Evolutionary conservation across 2,329 filamentous ascomycete species (phyloP).

Genomic region (Trichoderma sp.): DNA sequence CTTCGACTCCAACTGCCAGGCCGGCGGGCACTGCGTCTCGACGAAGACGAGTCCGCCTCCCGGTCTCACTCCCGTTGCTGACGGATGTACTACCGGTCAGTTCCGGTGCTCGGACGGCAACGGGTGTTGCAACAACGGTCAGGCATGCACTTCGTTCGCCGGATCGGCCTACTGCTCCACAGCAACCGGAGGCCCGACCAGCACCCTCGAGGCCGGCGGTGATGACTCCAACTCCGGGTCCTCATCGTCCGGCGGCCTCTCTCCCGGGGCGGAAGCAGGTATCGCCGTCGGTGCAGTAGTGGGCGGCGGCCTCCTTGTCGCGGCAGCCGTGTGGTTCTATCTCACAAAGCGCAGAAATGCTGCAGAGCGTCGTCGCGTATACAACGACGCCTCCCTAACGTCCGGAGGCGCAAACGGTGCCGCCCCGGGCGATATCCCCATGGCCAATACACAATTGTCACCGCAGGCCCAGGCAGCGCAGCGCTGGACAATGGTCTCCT

Average conservation of each 20-base stretch:
- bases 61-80: slow-evolving; percentile 38
- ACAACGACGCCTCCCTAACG: neutral
- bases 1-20: slow-evolving; percentile 46
- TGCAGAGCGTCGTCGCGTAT: neutral
- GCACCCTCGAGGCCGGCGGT: slow-evolving; percentile 26
- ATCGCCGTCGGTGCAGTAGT: slow-evolving; percentile 56
- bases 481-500: slow-evolving; percentile 42
- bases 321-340: slow-evolving; percentile 49
- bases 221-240: neutral
- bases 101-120: slow-evolving; percentile 46
- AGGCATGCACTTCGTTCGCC: slow-evolving; percentile 44
- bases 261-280: slow-evolving; percentile 55
- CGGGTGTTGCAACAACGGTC: slow-evolving; percentile 52
- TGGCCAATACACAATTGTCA: slow-evolving; percentile 12
- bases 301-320: slow-evolving; percentile 45
- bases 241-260: neutral
- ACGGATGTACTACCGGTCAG: slow-evolving; percentile 49
- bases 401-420: neutral
- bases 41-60: slow-evolving; percentile 31
- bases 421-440: slow-evolving; percentile 24
- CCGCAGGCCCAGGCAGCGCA: slow-evolving; percentile 21
- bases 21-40: slow-evolving; percentile 39
- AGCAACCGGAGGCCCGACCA: slow-evolving; percentile 33
- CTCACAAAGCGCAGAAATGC: slow-evolving; percentile 40
- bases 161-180: slow-evolving; percentile 43